Evolutionary conservation across 169 alveolate genomes (phyloP).

Genomic region (Blepharisma undulans): DNA sequence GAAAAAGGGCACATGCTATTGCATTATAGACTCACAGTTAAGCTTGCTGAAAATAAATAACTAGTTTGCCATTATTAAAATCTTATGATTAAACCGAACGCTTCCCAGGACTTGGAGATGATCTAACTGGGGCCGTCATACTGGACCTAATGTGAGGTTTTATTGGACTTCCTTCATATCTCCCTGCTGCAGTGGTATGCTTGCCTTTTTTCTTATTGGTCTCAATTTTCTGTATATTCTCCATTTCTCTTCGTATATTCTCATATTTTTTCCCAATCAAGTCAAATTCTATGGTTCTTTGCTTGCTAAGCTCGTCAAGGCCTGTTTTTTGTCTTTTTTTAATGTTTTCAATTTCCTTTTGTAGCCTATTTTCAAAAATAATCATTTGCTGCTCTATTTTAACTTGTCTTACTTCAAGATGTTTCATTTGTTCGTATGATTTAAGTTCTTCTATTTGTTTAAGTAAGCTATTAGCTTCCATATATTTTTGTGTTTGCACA

Average conservation of each 20-base stretch:
- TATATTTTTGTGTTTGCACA: constrained; percentile 9
- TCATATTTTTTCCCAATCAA: not conserved
- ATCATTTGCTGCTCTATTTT: not conserved
- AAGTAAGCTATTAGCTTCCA: not conserved
- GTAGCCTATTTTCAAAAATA: not conserved
- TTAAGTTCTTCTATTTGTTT: not conserved
- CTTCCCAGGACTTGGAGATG: not conserved
- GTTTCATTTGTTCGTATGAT: not conserved
- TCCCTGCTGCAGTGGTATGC: constrained; percentile 40
- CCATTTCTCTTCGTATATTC: constrained; percentile 32
- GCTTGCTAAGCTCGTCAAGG: not conserved
- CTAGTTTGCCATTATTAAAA: not conserved
- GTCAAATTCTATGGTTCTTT: not conserved
- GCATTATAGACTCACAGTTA: constrained; percentile 28
- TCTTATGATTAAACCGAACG: not conserved
- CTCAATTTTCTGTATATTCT: constrained; percentile 8
- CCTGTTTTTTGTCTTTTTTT: constrained; percentile 8
- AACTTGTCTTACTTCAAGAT: not conserved
- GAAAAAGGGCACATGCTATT: constrained; percentile 30
- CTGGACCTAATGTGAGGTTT: not conserved
- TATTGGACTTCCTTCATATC: not conserved
- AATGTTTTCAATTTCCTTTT: constrained; percentile 14
- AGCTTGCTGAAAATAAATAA: not conserved
- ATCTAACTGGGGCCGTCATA: not conserved
- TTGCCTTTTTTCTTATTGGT: constrained; percentile 20